phyloP scores from a whole-genome alignment of 345 rosid species.

The Ricinus communis region DNA sequence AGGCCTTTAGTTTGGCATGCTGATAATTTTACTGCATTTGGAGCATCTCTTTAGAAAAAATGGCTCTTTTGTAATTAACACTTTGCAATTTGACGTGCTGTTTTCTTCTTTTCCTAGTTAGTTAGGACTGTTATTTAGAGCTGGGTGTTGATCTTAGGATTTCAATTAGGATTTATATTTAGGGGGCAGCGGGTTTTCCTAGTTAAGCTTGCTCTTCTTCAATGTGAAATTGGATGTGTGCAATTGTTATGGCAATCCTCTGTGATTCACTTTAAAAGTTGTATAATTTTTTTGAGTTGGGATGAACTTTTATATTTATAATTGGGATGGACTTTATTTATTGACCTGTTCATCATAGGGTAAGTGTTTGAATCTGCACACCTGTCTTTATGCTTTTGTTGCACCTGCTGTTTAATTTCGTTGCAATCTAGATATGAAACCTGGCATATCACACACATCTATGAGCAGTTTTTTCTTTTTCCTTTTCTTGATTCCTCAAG shows the following conservation, averaged over 20 bases:
- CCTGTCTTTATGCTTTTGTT: too few species aligned
- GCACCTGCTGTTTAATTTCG: background rate
- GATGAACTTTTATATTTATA: too few species aligned
- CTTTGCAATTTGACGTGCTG: background rate
- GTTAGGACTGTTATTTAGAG: too few species aligned
- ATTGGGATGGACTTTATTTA: too few species aligned
- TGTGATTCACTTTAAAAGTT: background rate
- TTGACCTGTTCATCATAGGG: background rate
- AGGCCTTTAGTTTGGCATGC: too few species aligned
- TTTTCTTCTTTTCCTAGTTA: too few species aligned
- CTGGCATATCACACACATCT: background rate
- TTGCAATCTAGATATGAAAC: background rate
- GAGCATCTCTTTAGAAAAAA: background rate
- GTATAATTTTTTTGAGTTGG: background rate
- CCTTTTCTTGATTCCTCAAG: background rate
- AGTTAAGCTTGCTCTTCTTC: background rate
- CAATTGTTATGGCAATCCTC: background rate
- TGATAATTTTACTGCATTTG: conserved; percentile 1
- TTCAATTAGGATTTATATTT: too few species aligned
- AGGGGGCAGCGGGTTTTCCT: too few species aligned
- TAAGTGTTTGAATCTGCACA: too few species aligned
- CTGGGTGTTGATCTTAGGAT: background rate
- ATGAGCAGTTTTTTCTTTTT: background rate
- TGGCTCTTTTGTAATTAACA: too few species aligned
- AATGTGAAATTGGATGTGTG: background rate